phyloP scores from a whole-genome alignment of 768 basidiomycete genomes.

The Leccinum broughii region DNA sequence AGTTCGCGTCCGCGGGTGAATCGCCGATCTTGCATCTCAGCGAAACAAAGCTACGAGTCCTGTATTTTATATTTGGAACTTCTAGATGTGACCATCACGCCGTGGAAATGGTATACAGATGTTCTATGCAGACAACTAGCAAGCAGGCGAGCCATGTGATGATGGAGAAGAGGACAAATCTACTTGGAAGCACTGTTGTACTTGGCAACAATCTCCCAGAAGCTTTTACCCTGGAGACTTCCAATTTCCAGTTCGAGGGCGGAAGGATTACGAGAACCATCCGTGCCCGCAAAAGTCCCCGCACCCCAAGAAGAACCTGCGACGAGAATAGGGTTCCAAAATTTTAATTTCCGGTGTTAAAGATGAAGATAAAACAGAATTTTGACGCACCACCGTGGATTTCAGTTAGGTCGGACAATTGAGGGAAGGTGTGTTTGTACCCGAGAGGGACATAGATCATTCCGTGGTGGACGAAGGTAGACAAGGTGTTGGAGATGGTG shows the following conservation, averaged over 20 bases:
- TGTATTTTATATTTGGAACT: neutral
- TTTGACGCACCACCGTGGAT: slow-evolving; percentile 45
- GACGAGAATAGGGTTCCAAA: neutral
- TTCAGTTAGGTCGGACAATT: slow-evolving; percentile 42
- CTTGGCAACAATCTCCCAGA: slow-evolving; percentile 50
- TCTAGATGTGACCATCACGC: neutral
- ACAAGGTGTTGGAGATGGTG: slow-evolving; percentile 39
- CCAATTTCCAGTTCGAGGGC: slow-evolving; percentile 59
- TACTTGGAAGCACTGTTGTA: slow-evolving; percentile 26
- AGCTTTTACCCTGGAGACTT: slow-evolving; percentile 54
- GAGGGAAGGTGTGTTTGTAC: slow-evolving; percentile 43
- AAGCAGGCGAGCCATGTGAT: neutral
- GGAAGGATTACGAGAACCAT: slow-evolving; percentile 61
- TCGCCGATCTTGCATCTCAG: neutral
- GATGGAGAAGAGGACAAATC: neutral
- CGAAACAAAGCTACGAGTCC: neutral
- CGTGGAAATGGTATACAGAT: neutral
- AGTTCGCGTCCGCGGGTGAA: neutral
- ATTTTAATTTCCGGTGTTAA: neutral
- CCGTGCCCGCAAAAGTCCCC: slow-evolving; percentile 59
- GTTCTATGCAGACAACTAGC: neutral
- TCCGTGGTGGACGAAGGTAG: slow-evolving; percentile 57
- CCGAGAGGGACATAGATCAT: slow-evolving; percentile 55
- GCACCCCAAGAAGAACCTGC: slow-evolving; percentile 80
- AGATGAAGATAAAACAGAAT: neutral